phyloP scores from a whole-genome alignment of 257 asterid species.

The Solanum acaule region DNA sequence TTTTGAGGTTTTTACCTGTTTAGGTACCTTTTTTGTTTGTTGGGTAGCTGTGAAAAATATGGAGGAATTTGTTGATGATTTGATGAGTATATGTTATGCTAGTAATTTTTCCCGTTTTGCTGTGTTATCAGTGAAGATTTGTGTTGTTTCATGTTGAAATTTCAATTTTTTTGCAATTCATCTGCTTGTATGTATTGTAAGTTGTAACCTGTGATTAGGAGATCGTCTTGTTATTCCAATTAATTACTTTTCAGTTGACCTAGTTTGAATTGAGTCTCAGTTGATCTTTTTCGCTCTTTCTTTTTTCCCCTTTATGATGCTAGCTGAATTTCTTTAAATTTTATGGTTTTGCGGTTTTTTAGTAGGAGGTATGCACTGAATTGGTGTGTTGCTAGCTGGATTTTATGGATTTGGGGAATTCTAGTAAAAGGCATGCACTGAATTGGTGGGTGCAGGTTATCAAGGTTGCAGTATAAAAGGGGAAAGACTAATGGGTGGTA shows the following conservation, averaged over 20 bases:
- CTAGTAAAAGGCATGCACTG: not conserved
- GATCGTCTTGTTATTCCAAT: not conserved
- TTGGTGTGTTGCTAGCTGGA: not conserved
- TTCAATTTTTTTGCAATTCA: not conserved
- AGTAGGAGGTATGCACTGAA: not conserved
- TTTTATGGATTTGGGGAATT: not conserved
- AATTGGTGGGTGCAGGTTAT: slow-evolving; percentile 6
- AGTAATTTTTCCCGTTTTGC: not conserved
- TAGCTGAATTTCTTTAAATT: not conserved
- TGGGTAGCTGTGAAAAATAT: not conserved
- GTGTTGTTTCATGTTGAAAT: not conserved
- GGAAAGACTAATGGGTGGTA: slow-evolving; percentile 48
- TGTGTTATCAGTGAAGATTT: not conserved
- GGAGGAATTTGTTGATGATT: not conserved
- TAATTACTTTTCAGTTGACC: not conserved
- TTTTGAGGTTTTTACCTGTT: not conserved
- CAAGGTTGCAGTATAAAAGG: slow-evolving; percentile 1
- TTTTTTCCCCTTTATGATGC: not conserved
- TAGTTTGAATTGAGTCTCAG: not conserved
- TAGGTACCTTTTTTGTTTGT: not conserved
- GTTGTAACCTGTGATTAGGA: not conserved
- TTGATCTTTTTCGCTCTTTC: not conserved
- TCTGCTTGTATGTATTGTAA: not conserved
- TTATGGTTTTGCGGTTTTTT: not conserved
- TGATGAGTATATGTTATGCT: not conserved